phyloP scores from a whole-genome alignment of 768 basidiomycete species.

The Trametes sanguinea region DNA sequence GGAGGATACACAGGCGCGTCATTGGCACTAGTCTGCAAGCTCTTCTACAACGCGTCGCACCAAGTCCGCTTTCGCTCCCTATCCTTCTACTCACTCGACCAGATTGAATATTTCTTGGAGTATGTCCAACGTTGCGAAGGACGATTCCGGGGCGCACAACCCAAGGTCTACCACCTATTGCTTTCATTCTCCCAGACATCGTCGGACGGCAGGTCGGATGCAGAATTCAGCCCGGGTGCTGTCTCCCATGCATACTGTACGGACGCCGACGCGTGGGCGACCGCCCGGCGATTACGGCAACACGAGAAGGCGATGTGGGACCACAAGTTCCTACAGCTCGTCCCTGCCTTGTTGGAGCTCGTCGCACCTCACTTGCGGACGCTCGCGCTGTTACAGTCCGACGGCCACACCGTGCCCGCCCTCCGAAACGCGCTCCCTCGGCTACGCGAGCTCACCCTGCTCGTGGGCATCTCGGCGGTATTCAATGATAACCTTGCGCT shows the following conservation, averaged over 20 bases:
- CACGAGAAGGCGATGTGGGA: conserved; percentile 21
- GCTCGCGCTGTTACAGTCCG: conserved; percentile 18
- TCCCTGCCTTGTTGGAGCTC: conserved; percentile 10
- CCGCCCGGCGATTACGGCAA: conserved; percentile 10
- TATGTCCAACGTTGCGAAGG: neutral
- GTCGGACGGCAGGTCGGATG: neutral
- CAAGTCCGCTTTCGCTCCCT: conserved; percentile 12
- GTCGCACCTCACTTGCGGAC: conserved; percentile 16
- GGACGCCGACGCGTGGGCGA: conserved; percentile 10
- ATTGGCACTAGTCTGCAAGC: conserved; percentile 9
- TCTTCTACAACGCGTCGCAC: conserved; percentile 13
- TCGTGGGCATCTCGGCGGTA: conserved; percentile 17
- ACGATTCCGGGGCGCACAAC: neutral
- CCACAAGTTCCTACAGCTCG: conserved; percentile 4
- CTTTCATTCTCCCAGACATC: conserved; percentile 7
- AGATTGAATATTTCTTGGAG: conserved; percentile 9
- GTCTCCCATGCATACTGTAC: neutral
- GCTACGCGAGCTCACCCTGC: conserved; percentile 20
- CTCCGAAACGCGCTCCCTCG: conserved; percentile 10
- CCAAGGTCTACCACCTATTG: conserved; percentile 8
- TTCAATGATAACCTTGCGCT: neutral
- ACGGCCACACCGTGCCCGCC: conserved; percentile 9
- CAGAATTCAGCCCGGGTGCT: neutral
- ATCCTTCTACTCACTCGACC: conserved; percentile 8
- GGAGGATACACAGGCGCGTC: conserved; percentile 16